Percentiles rank a stretch among this genome's conserved stretches.
phyloP scores from a whole-genome alignment of 768 basidiomycete species.

The Kwoniella sp. region DNA sequence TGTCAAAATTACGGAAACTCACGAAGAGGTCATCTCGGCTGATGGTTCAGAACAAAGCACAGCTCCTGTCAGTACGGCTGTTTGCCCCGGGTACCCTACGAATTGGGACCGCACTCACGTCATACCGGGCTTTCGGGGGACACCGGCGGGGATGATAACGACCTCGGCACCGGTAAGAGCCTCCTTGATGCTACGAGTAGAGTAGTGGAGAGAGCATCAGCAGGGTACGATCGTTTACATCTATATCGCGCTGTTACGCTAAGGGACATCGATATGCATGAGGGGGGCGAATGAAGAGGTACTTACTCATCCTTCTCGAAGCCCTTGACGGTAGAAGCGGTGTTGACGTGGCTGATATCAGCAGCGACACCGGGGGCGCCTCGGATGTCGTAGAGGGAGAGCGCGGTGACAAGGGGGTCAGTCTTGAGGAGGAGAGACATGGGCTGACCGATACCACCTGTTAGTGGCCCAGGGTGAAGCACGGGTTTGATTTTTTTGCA shows the following conservation, averaged over 20 bases:
- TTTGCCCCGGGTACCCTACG: too few relatives aligned
- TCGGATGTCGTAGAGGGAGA: constrained; percentile 85
- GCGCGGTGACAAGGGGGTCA: constrained; percentile 80
- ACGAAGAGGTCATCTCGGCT: constrained; percentile 64
- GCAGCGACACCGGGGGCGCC: constrained; percentile 93
- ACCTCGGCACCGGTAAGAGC: constrained; percentile 81
- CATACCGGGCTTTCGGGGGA: constrained; percentile 76
- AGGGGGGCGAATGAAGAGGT: not conserved
- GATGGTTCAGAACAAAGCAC: not conserved
- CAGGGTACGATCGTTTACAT: too few relatives aligned
- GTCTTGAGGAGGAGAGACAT: constrained; percentile 89
- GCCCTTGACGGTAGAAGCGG: constrained; percentile 70
- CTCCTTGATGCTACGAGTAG: constrained; percentile 61
- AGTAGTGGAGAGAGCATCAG: not conserved
- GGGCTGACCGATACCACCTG: constrained; percentile 67
- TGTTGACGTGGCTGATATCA: constrained; percentile 93
- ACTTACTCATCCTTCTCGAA: constrained; percentile 52
- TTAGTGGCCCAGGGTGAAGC: too few relatives aligned
- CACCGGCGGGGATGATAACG: constrained; percentile 93
- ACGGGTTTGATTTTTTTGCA: too few relatives aligned
- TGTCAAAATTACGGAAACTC: constrained; percentile 25
- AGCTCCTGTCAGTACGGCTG: not conserved
- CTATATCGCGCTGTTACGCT: too few relatives aligned
- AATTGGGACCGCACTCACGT: constrained; percentile 48
- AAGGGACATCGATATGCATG: too few relatives aligned